phyloP scores from a whole-genome alignment of 2,329 filamentous ascomycete genomes.

The Xylaria hypoxylon region DNA sequence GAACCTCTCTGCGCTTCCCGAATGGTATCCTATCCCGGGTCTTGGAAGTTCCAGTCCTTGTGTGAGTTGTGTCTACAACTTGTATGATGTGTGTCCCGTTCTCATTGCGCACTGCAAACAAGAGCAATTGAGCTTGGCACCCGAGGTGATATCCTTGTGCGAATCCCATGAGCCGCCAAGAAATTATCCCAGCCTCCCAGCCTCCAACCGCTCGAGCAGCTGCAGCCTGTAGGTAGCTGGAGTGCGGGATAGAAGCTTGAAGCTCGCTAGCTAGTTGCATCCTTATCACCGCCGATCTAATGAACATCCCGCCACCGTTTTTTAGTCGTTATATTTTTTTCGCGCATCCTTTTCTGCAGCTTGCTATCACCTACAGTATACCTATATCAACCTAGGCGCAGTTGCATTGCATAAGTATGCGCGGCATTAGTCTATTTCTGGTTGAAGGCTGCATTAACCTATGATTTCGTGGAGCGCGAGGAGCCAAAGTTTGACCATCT shows the following conservation, averaged over 20 bases:
- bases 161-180: conserved; percentile 23
- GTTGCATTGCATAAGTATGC: conserved; percentile 53
- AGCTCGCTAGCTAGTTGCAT: conserved; percentile 8
- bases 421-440: conserved; percentile 58
- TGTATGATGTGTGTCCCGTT: neutral
- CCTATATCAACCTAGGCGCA: conserved; percentile 25
- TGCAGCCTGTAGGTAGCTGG: neutral
- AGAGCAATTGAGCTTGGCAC: neutral
- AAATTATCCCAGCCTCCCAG: conserved; percentile 10
- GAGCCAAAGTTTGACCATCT: conserved; percentile 37
- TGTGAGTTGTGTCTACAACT: neutral
- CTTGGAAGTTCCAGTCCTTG: neutral
- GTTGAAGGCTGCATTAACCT: conserved; percentile 42
- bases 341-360: conserved; percentile 19
- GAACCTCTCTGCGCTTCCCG: conserved; percentile 11
- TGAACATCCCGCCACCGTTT: conserved; percentile 30
- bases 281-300: conserved; percentile 21
- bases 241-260: conserved; percentile 15
- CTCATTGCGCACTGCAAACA: conserved; percentile 5
- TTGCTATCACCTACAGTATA: conserved; percentile 26
- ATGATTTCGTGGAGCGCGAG: conserved; percentile 32
- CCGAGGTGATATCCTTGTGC: conserved; percentile 22
- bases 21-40: conserved; percentile 16
- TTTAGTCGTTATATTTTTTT: conserved; percentile 13
- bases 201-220: conserved; percentile 11